These are phyloP conservation scores for Grammothele lineata DNA, from an alignment of 768 basidiomycete species.

Conservation along the genomic window DNA sequence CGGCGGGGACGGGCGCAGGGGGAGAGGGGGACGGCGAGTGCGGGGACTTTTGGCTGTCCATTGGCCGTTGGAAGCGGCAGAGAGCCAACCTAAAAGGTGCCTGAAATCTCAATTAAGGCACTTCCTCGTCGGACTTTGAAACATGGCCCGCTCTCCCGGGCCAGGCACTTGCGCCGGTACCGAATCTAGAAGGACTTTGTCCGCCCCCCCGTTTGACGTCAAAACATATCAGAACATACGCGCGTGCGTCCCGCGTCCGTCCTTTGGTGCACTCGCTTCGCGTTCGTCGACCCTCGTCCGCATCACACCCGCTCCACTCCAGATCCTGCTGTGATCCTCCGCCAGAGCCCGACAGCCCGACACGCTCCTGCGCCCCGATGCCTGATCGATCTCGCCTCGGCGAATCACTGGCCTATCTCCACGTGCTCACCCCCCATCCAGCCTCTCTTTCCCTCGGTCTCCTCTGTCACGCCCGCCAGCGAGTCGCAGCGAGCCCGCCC, in stretches of 20 bases:
- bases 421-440: not conserved
- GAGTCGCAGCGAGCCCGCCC: too few species aligned
- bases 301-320: too few species aligned
- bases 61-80: slow-evolving; percentile 15
- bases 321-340: too few species aligned
- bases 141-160: slow-evolving; percentile 4
- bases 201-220: not conserved
- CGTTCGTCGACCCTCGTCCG: too few species aligned
- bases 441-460: too few species aligned
- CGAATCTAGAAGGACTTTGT: slow-evolving; percentile 12
- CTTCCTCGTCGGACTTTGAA: slow-evolving; percentile 17
- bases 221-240: slow-evolving; percentile 7
- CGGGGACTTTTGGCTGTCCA: slow-evolving; percentile 21
- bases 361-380: too few species aligned
- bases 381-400: too few species aligned
- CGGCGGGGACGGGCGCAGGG: not conserved
- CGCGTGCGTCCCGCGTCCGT: too few species aligned
- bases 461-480: too few species aligned
- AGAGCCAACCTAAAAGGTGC: slow-evolving; percentile 21
- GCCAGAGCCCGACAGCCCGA: too few species aligned
- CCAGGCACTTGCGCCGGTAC: slow-evolving; percentile 20
- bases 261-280: too few species aligned
- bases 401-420: not conserved
- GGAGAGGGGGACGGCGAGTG: slow-evolving; percentile 1
- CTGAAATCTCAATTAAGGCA: slow-evolving; percentile 25